Conservation (phyloP, 2,329 filamentous ascomycete species). For the Claviceps purpurea region DNA sequence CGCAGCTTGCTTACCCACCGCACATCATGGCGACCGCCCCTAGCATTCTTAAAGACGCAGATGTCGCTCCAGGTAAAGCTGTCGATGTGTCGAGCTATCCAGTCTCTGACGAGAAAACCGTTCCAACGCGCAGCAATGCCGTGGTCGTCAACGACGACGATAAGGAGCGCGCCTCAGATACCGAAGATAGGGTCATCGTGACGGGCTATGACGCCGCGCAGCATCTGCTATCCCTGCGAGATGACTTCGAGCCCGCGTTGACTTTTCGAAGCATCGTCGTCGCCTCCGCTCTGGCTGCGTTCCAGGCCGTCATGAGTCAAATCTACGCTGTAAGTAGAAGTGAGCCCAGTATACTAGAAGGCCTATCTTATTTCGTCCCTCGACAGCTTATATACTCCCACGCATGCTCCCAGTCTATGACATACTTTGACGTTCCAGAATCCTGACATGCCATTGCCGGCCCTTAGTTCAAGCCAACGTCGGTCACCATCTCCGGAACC, state of each 20-base stretch:
- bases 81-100: background rate
- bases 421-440: background rate
- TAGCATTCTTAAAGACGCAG: background rate
- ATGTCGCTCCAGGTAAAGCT: background rate
- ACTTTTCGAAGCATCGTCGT: conserved; percentile 41
- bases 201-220: conserved; percentile 36
- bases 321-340: conserved; percentile 32
- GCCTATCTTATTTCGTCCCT: too few species aligned
- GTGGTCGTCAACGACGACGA: conserved; percentile 2
- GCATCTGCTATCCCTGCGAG: conserved; percentile 36
- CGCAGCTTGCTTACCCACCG: too few species aligned
- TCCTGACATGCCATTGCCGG: background rate
- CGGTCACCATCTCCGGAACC: conserved; percentile 33
- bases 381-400: too few species aligned
- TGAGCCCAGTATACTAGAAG: too few species aligned
- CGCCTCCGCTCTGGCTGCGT: conserved; percentile 33
- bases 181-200: conserved; percentile 32
- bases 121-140: background rate
- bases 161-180: conserved; percentile 17
- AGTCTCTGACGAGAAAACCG: background rate
- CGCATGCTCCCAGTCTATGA: too few species aligned
- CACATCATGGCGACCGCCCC: background rate
- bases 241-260: conserved; percentile 35
- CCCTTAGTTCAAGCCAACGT: conserved; percentile 37
- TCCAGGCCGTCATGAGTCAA: conserved; percentile 41